Evolutionary conservation across 768 basidiomycete genomes (phyloP), one percentile per base, ranked within the genome.

Genomic region (Hydnum rufescens): DNA sequence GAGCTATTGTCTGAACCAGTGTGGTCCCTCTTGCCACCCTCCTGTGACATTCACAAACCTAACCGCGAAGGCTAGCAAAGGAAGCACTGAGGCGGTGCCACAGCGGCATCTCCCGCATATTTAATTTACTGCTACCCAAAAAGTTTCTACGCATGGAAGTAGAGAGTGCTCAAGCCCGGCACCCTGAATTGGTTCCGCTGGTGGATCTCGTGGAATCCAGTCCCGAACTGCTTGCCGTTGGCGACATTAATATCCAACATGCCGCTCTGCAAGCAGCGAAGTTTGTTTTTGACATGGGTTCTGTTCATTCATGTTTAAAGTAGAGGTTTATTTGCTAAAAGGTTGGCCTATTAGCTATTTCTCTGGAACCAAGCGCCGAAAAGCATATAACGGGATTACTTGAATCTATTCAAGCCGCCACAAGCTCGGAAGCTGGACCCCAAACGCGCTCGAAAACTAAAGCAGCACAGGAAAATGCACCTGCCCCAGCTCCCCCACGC

Each of bases 261-360:
- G 72, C 75, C 49, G 77, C 82, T 18, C 66, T 88, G 26, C 63
- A 67, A 51, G 82, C 82, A n/a, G 66, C 79, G 22, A 82, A 85
- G 66, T 75, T 73, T 60, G 64, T 84, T 13, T 89, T 86, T 58
- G 81, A 87, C 63, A 65, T 78, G 49, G 80, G 84, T 85, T 62
- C 56, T 13, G 13, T 39, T 22, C 26, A 16, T 8, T 13, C 8
- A 13, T 25, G 77, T 13, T 13, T 39, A 22, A 22, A 13, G 13
- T 39, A 13, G 13, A 39, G 22, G 22, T 39, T 39, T 1, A 1
- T 22, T 13, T 39, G 13, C 36, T 22, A 13, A 13, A 39, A 13
- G 36, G 1, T 39, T 22, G 13, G 32, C 2, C 25, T 23, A 44
- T 19, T 55, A 86, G 83, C 82, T 32, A 67, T 90, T 49, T 66